Conservation (phyloP, 176 grass and related monocot species). For the Zoysia japonica region DNA sequence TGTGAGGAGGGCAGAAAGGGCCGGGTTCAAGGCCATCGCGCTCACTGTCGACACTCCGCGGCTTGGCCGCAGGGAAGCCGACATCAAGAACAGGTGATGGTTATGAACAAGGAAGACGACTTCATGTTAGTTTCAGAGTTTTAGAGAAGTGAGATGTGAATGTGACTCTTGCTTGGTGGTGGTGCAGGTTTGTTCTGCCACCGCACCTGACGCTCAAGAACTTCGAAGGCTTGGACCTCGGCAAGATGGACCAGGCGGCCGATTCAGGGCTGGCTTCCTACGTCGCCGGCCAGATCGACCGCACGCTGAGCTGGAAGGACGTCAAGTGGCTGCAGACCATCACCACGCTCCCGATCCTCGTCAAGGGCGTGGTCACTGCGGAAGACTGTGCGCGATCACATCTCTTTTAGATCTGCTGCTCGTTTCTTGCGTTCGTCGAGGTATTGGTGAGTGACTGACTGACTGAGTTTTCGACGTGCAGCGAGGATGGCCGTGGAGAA, state of each 20-base stretch:
- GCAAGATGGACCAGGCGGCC: slow-evolving; percentile 86
- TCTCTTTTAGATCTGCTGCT: not conserved
- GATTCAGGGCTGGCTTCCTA: slow-evolving; percentile 96
- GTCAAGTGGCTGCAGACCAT: slow-evolving; percentile 97
- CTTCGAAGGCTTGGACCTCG: slow-evolving; percentile 87
- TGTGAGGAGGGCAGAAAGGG: slow-evolving; percentile 87
- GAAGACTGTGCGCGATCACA: slow-evolving; percentile 65
- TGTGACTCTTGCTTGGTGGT: not conserved
- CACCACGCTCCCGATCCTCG: slow-evolving; percentile 89
- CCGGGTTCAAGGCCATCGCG: slow-evolving; percentile 97
- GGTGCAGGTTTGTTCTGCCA: slow-evolving; percentile 85
- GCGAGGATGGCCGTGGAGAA: slow-evolving; percentile 65
- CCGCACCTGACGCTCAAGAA: slow-evolving; percentile 89
- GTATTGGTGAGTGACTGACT: not conserved
- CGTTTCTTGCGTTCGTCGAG: not conserved
- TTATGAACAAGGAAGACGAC: slow-evolving; percentile 71
- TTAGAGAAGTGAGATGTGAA: not conserved
- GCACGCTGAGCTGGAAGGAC: slow-evolving; percentile 97
- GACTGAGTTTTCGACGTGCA: slow-evolving; percentile 17
- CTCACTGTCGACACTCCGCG: slow-evolving; percentile 92
- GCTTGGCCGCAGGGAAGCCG: slow-evolving; percentile 92
- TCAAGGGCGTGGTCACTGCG: slow-evolving; percentile 91
- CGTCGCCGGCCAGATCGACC: slow-evolving; percentile 90
- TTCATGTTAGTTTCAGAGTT: slow-evolving; percentile 41
- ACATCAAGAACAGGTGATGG: slow-evolving; percentile 88